Base-by-base conservation (phyloP, 768 basidiomycete genomes). In the Amanita jacksonii region DNA sequence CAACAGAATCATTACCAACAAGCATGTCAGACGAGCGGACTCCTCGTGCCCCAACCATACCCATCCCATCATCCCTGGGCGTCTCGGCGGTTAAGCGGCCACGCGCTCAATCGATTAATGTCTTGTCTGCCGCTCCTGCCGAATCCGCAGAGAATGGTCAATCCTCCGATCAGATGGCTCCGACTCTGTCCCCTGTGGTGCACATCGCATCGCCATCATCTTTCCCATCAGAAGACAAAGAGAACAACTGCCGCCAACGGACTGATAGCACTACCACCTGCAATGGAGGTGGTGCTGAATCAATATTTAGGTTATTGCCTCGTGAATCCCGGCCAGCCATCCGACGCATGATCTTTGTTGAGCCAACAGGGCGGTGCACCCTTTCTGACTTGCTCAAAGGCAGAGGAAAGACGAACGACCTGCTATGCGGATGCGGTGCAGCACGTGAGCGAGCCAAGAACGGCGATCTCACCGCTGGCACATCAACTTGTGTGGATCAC, bases 221-320 rank as follows among this genome's bases (percentile, higher is more conserved):
- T 16, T 19, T 9, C 31, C 27, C 39, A 41, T 41, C 39, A 41
- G 39, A 41, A 41, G 9, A 32, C 16, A 10, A 13, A 12, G 38
- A 39, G 16, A 47, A 58, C 10, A 62, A 57, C 46, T 60, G 60
- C 16, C 66, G 69, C 12, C 64, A 65, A 47, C 72, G 76, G 48
- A 64, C 65, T 19, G 70, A 69, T 49, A 70, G 67, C 51, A 73
- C 79, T 41, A 63, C 74, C 33, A 89, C 88, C 1, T 85, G 77
- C 70, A 75, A 77, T 41, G 77, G 74, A 18, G 74, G 74, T 43
- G 83, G 86, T 15, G 81, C 89, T 20, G 94, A 98, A 60, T 92
- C 90, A 6, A 96, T 99, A 56, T 98, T 99, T 72, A 80, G 94
- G 15, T 72, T 98, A 8, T 73, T 99, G 18, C 96, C 96, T 1